Evolutionary conservation across 768 basidiomycete genomes (phyloP), one percentile per base, ranked within the genome.

Genomic region (Rhizopogon rudus): DNA sequence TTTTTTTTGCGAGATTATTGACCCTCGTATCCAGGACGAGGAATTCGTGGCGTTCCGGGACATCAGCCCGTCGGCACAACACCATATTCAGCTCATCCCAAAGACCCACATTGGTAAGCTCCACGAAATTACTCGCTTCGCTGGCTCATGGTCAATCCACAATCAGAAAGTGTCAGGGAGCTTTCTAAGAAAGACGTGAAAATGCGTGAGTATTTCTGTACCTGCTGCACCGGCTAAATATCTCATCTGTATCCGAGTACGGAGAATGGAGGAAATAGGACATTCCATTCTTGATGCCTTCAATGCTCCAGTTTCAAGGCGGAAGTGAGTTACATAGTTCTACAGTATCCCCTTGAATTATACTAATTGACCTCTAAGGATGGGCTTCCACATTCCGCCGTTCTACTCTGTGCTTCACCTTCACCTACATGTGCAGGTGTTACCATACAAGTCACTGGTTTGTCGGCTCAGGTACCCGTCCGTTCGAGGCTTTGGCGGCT

Each of bases 351-450:
- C 6, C 43, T 53, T 33, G 56, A 20, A 35, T 29, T 6, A 53
- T n/a, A 37, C 14, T 28, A 25, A 10, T 14, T 13, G 35, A 22
- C 5, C 14, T 16, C 54, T 17, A 48, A 90, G 90, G 58, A 75
- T 91, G 72, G 89, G 90, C 1, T 92, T 91, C 63, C 89, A 92
- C 64, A 87, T 91, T 52, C 86, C 89, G 0, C 90, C 90, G 0
- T 88, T 87, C 68, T 85, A 81, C 55, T 84, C 83, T 35, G 77
- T 91, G 5, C 64, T 81, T 37, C 89, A 92, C 64, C 73, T 92
- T 14, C 90, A 91, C 65, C 69, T 92, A 40, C 90, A 91, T 63
- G 81, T 86, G 22, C 85, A 87, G 45, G 83, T 73, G 4, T 65
- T 88, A 51, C 90, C 90, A 0, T 89, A 87, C 72, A 74, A 66